Conservation (phyloP, 2,329 filamentous ascomycete genomes). For the Pseudogymnoascus sp. region DNA sequence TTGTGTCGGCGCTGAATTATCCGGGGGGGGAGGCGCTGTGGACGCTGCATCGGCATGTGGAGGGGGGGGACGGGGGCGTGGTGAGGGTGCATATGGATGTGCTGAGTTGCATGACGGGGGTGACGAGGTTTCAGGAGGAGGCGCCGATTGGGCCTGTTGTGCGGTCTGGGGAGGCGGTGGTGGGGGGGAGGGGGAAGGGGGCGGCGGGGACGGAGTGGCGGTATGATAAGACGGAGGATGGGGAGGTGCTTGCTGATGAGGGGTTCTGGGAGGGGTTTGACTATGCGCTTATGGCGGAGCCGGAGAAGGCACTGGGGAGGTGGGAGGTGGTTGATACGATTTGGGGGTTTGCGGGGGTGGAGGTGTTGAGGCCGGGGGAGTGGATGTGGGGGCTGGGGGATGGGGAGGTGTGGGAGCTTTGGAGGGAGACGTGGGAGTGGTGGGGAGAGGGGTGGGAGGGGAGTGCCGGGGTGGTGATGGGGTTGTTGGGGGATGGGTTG, state of each 20-base stretch:
- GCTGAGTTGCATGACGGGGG: constrained; percentile 61
- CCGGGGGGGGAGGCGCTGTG: constrained; percentile 75
- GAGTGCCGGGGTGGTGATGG: constrained; percentile 38
- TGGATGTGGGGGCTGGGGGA: constrained; percentile 14
- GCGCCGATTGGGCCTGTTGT: constrained; percentile 27
- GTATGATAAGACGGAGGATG: constrained; percentile 57
- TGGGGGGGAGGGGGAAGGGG: constrained; percentile 12
- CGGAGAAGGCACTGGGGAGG: constrained; percentile 36
- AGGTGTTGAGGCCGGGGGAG: constrained; percentile 44
- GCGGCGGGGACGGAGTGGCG: constrained; percentile 16
- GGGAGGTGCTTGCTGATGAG: constrained; percentile 34
- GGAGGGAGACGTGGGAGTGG: constrained; percentile 17
- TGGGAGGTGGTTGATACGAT: constrained; percentile 52
- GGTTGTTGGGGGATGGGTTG: constrained; percentile 22
- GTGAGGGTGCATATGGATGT: constrained; percentile 55
- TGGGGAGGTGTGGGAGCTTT: constrained; percentile 18
- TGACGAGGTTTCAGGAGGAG: constrained; percentile 54
- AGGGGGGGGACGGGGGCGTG: constrained; percentile 22
- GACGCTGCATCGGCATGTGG: constrained; percentile 37
- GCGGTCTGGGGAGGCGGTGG: constrained; percentile 1
- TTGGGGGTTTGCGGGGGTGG: constrained; percentile 44
- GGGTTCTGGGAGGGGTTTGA: constrained; percentile 57
- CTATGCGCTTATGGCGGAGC: constrained; percentile 51
- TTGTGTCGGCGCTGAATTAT: constrained; percentile 83
- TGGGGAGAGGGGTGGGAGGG: constrained; percentile 4